phyloP scores from a whole-genome alignment of 1,139 yeast species.

The Candida tropicalis region DNA sequence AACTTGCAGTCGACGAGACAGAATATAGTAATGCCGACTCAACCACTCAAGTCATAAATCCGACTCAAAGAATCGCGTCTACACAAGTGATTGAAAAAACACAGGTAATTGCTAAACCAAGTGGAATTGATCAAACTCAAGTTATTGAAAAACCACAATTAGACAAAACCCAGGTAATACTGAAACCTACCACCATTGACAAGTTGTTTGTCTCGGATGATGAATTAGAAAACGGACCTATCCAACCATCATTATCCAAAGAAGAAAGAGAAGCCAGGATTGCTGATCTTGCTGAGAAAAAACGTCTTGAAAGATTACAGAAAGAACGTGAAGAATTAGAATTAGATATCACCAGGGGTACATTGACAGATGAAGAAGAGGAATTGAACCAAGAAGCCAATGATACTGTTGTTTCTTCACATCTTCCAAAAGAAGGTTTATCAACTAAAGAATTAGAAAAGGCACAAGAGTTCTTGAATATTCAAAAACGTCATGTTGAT shows the following conservation, averaged over 20 bases:
- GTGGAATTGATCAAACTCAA: neutral
- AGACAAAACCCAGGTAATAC: conserved; percentile 7
- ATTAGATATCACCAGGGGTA: conserved; percentile 36
- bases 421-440: conserved; percentile 12
- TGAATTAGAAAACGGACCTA: conserved; percentile 15
- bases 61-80: conserved; percentile 9
- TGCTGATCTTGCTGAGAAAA: conserved; percentile 25
- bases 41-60: conserved; percentile 6
- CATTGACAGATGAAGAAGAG: conserved; percentile 47
- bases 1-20: conserved; percentile 30
- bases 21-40: conserved; percentile 18
- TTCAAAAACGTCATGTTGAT: conserved; percentile 36
- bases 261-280: conserved; percentile 28
- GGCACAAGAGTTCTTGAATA: conserved; percentile 38
- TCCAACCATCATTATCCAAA: conserved; percentile 16
- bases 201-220: conserved; percentile 13
- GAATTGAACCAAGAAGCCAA: conserved; percentile 30
- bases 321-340: conserved; percentile 25
- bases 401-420: conserved; percentile 22
- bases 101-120: neutral
- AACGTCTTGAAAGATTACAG: conserved; percentile 23
- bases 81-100: conserved; percentile 1
- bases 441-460: conserved; percentile 33
- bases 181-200: conserved; percentile 1
- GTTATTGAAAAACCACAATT: neutral